phyloP scores from a whole-genome alignment of 129 eudicot genomes.

The Gnaphalium uliginosum region DNA sequence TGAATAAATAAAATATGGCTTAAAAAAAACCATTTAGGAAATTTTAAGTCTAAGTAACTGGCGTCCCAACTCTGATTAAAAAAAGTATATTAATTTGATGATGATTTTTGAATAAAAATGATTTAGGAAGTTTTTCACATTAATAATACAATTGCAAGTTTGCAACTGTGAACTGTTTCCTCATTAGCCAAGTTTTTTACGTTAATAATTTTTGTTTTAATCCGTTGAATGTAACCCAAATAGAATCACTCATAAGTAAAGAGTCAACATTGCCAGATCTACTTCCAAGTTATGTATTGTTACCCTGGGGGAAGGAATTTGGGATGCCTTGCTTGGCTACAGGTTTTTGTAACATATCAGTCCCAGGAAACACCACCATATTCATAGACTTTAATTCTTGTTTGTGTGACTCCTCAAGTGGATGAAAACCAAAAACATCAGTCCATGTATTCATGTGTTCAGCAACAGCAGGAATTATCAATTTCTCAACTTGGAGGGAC shows the following conservation, averaged over 20 bases:
- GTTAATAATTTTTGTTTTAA: neutral
- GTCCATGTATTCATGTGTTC: conserved; percentile 92
- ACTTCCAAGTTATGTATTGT: neutral
- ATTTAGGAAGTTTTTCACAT: no score
- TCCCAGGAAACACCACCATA: conserved; percentile 86
- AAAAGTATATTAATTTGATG: neutral
- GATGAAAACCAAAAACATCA: conserved; percentile 54
- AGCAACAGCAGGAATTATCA: conserved; percentile 81
- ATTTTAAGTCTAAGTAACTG: neutral
- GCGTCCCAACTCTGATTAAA: neutral
- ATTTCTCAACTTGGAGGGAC: conserved; percentile 63
- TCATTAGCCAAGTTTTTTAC: no score
- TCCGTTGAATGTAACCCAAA: neutral
- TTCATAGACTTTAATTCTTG: conserved; percentile 63
- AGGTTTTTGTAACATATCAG: conserved; percentile 79
- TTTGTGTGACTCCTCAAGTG: conserved; percentile 54
- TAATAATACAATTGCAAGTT: no score
- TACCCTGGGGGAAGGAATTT: conserved; percentile 34
- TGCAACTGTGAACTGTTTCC: no score
- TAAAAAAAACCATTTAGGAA: neutral
- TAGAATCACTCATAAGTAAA: neutral
- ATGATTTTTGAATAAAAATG: no score
- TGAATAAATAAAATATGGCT: neutral
- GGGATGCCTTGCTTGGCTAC: conserved; percentile 40
- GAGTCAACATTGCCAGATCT: conserved; percentile 12